Percentiles rank a stretch among this genome's conserved stretches.
These are phyloP conservation scores for Penicillium corylophilum DNA, from an alignment of 2,329 filamentous ascomycete species.

Conservation along the genomic window DNA sequence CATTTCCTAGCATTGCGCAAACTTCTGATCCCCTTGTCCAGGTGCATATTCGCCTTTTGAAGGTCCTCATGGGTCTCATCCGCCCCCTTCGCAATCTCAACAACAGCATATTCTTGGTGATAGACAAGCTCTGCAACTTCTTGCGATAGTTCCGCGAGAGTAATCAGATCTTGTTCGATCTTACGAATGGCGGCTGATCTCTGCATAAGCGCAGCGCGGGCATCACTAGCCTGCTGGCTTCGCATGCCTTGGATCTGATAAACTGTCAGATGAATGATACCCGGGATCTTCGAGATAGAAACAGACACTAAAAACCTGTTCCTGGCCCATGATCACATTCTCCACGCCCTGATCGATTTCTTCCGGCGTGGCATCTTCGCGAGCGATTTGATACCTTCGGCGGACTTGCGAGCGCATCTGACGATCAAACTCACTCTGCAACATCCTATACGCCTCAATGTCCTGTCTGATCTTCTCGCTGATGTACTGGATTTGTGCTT, in stretches of 20 bases:
- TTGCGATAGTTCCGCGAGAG: constrained; percentile 8
- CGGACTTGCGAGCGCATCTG: constrained; percentile 10
- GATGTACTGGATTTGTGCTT: constrained; percentile 4
- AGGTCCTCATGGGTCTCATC: neutral
- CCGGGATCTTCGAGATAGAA: neutral
- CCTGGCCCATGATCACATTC: constrained; percentile 3
- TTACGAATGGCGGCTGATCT: constrained; percentile 15
- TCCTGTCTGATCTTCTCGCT: constrained; percentile 2
- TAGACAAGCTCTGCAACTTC: constrained; percentile 11
- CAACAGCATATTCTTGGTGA: constrained; percentile 4
- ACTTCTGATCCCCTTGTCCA: constrained; percentile 4
- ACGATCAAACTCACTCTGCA: constrained; percentile 5
- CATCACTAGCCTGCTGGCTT: constrained; percentile 6
- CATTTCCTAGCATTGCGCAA: constrained; percentile 12
- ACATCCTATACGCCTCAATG: neutral
- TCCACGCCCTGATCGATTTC: constrained; percentile 9
- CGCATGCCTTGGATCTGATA: constrained; percentile 12
- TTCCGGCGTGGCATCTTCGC: constrained; percentile 4
- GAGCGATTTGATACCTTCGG: constrained; percentile 10
- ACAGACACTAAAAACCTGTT: constrained; percentile 6
- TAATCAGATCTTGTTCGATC: constrained; percentile 9
- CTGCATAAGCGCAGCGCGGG: constrained; percentile 9
- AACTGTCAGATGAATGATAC: neutral
- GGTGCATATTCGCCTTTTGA: constrained; percentile 1
- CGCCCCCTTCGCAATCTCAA: constrained; percentile 4